Evolutionary conservation across 768 basidiomycete genomes (phyloP).

Genomic region (Tylopilus felleus): DNA sequence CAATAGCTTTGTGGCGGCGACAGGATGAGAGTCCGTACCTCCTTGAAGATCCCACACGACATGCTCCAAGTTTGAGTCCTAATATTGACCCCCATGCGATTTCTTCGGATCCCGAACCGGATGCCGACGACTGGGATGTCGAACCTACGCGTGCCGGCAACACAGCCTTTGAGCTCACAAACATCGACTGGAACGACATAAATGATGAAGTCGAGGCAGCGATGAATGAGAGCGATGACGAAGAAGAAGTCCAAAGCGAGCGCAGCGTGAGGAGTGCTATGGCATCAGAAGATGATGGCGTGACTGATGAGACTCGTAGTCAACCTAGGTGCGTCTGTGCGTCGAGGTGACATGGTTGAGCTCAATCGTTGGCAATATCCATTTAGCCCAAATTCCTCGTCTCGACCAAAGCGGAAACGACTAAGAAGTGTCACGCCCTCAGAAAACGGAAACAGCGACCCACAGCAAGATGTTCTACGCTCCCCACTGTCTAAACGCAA

Average conservation of each 20-base stretch:
- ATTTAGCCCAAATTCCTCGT: slow-evolving; percentile 40
- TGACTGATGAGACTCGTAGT: slow-evolving; percentile 50
- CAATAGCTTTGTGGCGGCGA: slow-evolving; percentile 80
- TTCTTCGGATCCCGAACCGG: slow-evolving; percentile 66
- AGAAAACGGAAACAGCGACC: slow-evolving; percentile 42
- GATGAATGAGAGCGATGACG: slow-evolving; percentile 75
- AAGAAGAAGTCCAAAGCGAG: slow-evolving; percentile 36
- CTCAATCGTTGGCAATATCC: slow-evolving; percentile 6
- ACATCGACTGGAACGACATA: slow-evolving; percentile 79
- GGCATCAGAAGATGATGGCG: slow-evolving; percentile 47
- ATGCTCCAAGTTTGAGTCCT: slow-evolving; percentile 41
- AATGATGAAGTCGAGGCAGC: slow-evolving; percentile 86
- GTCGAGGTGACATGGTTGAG: slow-evolving; percentile 19
- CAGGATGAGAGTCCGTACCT: slow-evolving; percentile 79
- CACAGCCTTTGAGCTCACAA: slow-evolving; percentile 46
- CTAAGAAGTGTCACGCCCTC: slow-evolving; percentile 70
- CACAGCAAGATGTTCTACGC: slow-evolving; percentile 43
- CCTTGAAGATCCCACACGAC: slow-evolving; percentile 54
- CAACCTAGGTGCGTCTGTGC: slow-evolving; percentile 36
- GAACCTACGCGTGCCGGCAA: slow-evolving; percentile 34
- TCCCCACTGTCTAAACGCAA: slow-evolving; percentile 82
- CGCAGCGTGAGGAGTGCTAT: slow-evolving; percentile 42
- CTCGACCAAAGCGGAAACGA: slow-evolving; percentile 60
- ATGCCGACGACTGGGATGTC: slow-evolving; percentile 66
- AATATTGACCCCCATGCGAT: slow-evolving; percentile 48